Percentiles rank a stretch among this genome's conserved stretches.
Evolutionary conservation across 805 yeast species (phyloP).

Genomic region (Yamadazyma sp.): DNA sequence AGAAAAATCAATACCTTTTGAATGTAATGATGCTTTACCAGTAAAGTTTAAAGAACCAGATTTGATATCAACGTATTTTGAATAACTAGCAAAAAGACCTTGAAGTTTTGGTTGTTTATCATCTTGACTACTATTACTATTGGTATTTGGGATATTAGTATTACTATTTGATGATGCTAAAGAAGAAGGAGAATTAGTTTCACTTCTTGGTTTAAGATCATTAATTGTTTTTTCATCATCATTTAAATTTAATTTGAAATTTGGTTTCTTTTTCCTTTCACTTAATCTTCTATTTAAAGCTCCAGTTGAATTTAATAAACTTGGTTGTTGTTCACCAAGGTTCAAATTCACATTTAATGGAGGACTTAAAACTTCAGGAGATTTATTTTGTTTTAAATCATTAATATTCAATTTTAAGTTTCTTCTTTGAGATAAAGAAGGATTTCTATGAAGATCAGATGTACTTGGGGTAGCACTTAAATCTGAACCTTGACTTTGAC

Average conservation of each 20-base stretch:
- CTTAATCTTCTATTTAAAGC: conserved; percentile 35
- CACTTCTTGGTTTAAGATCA: not conserved
- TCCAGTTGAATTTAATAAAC: conserved; percentile 23
- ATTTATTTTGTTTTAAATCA: conserved; percentile 22
- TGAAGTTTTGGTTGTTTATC: conserved; percentile 33
- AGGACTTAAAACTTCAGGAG: conserved; percentile 16
- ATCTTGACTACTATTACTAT: conserved; percentile 6
- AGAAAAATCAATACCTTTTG: conserved; percentile 87
- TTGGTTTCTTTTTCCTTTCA: conserved; percentile 38
- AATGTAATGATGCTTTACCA: conserved; percentile 88
- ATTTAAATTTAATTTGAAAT: conserved; percentile 33
- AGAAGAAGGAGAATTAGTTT: not conserved
- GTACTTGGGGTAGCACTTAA: not conserved
- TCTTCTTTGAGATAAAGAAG: conserved; percentile 52
- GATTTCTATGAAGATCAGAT: conserved; percentile 23
- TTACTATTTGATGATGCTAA: not conserved
- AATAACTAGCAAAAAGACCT: conserved; percentile 77
- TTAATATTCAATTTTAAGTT: conserved; percentile 50
- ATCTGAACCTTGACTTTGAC: conserved; percentile 1
- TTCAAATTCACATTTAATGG: conserved; percentile 10
- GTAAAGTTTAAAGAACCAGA: conserved; percentile 90
- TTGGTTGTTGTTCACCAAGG: not conserved
- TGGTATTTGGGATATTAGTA: conserved; percentile 3
- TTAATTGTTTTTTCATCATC: conserved; percentile 8
- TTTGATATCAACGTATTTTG: conserved; percentile 86